A percentile compares a stretch with the other conserved stretches of the same genome.
phyloP scores from a whole-genome alignment of 2,329 filamentous ascomycete genomes.

The Colletotrichum sp. region DNA sequence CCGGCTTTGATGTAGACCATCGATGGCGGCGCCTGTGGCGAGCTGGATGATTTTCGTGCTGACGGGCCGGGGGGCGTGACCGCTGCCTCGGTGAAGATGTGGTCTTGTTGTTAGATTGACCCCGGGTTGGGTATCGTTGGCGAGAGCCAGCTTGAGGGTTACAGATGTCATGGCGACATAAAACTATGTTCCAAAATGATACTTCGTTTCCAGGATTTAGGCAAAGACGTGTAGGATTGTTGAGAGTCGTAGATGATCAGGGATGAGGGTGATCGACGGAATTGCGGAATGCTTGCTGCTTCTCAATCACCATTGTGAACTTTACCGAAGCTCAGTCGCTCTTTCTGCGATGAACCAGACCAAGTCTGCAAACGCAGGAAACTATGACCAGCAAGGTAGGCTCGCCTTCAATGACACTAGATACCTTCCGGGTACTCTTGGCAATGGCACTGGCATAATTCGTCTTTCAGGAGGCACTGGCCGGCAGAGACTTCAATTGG shows the following conservation, averaged over 20 bases:
- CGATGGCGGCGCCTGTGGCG: not conserved
- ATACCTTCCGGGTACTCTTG: not conserved
- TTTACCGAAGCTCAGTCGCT: not conserved
- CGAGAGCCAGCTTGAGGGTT: not conserved
- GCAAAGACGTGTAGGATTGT: not conserved
- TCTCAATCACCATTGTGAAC: not conserved
- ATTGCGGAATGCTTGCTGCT: not conserved
- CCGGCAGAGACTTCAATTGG: not conserved
- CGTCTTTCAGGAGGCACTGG: not conserved
- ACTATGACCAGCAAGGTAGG: not conserved
- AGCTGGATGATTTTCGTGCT: not conserved
- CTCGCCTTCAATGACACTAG: not conserved
- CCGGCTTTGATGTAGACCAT: not conserved
- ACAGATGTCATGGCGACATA: not conserved
- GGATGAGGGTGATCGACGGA: not conserved
- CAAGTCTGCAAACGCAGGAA: not conserved
- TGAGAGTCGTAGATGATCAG: not conserved
- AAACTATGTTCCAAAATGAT: not conserved
- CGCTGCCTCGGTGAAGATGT: not conserved
- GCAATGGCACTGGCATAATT: not conserved
- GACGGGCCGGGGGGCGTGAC: not conserved
- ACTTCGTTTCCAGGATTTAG: not conserved
- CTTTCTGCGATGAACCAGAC: not conserved
- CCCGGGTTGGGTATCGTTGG: not conserved
- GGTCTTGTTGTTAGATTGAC: not conserved